Evolutionary conservation across 257 asterid species (phyloP), one percentile per base, ranked within the genome.

Genomic region (Jaltomata sinuosa): DNA sequence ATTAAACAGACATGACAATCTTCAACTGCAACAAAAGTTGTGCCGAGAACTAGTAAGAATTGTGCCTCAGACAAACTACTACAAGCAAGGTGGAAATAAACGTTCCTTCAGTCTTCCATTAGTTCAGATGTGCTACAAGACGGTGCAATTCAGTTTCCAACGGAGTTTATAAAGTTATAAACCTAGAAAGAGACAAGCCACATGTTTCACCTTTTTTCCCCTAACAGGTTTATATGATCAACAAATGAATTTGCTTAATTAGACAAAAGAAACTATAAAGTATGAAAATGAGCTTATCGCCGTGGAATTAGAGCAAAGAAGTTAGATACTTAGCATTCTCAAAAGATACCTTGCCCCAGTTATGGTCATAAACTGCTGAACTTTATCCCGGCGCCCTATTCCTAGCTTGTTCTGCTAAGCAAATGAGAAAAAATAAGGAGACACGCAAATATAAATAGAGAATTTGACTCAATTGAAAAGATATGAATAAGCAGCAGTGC

Each of bases 351-450:
- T 95, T 21, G 99, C 92, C 64, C 98, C 99, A 49, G 99, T 97
- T 83, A 97, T 95, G 36, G 97, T 82, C 87, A 95, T 93, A 87
- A 97, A 93, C 83, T 97, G 99, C 91, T 97, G 99, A 84, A 95
- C 89, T 89, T 95, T 95, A 87, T 97, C 99, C 11, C 99, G 96
- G 65, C 94, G 96, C 67, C 99, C 97, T 92, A 98, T 90, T 68
- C 97, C 97, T 89, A 97, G 86, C 90, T 95, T 97, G 87, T 94
- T 94, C 99, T 94, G 94, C 19, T 64, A 61, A 64, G 72, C 34
- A 83, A 67, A 40, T 62, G 36, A 40, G 38, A 62, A 71, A n/a
- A 36, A 72, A 49, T 67, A 83, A 82, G 65, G 8, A 83, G 36
- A 83, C 34, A 32, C 7, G 22, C 42, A 38, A 10, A 38, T 22